Evolutionary conservation across 441 rosid species (phyloP).

Genomic region (Erysimum cheiri): DNA sequence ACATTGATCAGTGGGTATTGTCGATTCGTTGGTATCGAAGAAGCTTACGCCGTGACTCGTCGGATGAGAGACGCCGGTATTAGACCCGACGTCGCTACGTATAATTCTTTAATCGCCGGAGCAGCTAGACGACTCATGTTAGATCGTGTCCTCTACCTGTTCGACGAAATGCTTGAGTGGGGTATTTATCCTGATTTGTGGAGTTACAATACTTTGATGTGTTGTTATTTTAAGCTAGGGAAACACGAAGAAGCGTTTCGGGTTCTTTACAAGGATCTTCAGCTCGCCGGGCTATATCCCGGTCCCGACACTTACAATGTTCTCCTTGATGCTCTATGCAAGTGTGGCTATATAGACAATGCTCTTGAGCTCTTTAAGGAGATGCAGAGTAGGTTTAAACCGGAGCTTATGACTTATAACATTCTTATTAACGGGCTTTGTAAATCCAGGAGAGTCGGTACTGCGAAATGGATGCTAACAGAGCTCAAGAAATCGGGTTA

Average conservation of each 20-base stretch:
- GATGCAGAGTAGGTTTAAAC: slow-evolving; percentile 57
- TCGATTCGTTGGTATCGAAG: slow-evolving; percentile 60
- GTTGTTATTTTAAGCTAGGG: slow-evolving; percentile 70
- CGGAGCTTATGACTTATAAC: slow-evolving; percentile 67
- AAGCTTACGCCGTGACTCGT: slow-evolving; percentile 59
- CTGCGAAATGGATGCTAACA: slow-evolving; percentile 60
- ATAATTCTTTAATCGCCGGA: slow-evolving; percentile 73
- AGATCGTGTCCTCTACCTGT: slow-evolving; percentile 53
- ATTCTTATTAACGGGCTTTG: slow-evolving; percentile 76
- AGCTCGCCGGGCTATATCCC: slow-evolving; percentile 43
- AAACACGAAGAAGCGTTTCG: slow-evolving; percentile 65
- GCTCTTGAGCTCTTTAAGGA: slow-evolving; percentile 68
- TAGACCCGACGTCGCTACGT: slow-evolving; percentile 61
- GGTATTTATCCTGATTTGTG: slow-evolving; percentile 70
- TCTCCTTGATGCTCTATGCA: slow-evolving; percentile 79
- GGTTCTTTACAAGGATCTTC: slow-evolving; percentile 55
- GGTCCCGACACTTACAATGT: slow-evolving; percentile 66
- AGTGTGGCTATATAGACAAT: slow-evolving; percentile 54
- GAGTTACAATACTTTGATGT: slow-evolving; percentile 86
- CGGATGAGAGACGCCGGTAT: slow-evolving; percentile 78
- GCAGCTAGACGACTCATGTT: slow-evolving; percentile 54
- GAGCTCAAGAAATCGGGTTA: slow-evolving; percentile 61
- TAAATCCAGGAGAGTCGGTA: slow-evolving; percentile 53
- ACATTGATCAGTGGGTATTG: slow-evolving; percentile 64
- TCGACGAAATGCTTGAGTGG: slow-evolving; percentile 75